Evolutionary conservation across 768 basidiomycete species (phyloP), one percentile per base, ranked within the genome.

Genomic region (Neoboletus magnificus): DNA sequence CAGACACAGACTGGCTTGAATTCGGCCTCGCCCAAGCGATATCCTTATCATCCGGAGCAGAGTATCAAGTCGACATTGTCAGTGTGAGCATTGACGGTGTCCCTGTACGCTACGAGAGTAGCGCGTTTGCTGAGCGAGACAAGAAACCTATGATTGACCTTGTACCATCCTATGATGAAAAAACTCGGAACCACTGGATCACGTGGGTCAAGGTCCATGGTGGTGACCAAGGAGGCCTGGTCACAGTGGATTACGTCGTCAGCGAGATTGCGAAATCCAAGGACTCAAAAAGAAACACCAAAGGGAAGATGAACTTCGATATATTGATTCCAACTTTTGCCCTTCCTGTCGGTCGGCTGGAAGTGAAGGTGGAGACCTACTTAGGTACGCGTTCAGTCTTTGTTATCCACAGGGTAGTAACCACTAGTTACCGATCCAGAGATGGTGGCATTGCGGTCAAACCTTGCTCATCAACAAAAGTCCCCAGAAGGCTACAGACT

Each of bases 1-100:
- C 74, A n/a, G 82, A 82, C 52, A 79, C 82, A n/a, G 86, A 85
- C 48, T 87, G 82, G 83, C 73, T 91, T 20, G 88, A 90, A 66
- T 90, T 91, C 62, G 88, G 87, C 27, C 73, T 91, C 48, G 83
- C 83, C 2, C 74, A 79, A 50, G 70, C 70, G n/a, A 37, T 66
- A 48, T 56, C 68, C 25, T 50, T 58, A 25, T n/a, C 49, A 32
- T 50, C 54, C 22, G 56, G 57, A 46, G 56, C 62, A 35, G 61
- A 64, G 44, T 79, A 81, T 42, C 76, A 71, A 51, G 76, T 85
- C 46, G 77, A 84, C 16, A 63, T 69, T 27, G 74, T 82, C 46
- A 80, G 76, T 58, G 85, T 80, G 36, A 87, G 79, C 59, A 65
- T 87, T 42, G 85, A 87, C 50, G 86, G 86, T 18, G 75, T 86